phyloP scores from a whole-genome alignment of 192 early-diverging fungal genomes.

The Coemansia sp. region DNA sequence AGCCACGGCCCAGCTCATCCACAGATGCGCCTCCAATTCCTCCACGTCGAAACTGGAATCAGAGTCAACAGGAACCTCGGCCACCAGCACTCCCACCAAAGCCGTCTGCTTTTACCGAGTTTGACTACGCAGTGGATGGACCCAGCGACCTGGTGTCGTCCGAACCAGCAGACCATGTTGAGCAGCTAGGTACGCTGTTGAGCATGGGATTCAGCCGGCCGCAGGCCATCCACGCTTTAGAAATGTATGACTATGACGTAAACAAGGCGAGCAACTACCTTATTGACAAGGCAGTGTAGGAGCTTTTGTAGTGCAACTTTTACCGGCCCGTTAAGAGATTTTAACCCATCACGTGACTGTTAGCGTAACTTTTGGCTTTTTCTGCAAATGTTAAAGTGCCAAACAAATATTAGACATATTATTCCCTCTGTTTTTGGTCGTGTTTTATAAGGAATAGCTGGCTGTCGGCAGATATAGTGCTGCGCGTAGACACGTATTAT shows the following conservation, averaged over 20 bases:
- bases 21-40: slow-evolving; percentile 13
- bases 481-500: no score
- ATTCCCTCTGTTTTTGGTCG: no score
- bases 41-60: slow-evolving; percentile 10
- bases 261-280: slow-evolving; percentile 75
- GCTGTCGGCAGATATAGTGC: no score
- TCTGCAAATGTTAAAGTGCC: no score
- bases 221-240: slow-evolving; percentile 67
- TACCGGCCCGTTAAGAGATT: not conserved
- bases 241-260: slow-evolving; percentile 70
- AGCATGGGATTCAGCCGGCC: slow-evolving; percentile 72
- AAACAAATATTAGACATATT: no score
- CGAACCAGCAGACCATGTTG: slow-evolving; percentile 31
- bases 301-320: not conserved
- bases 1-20: not conserved
- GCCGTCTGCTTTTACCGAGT: slow-evolving; percentile 51
- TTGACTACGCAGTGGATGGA: slow-evolving; percentile 41
- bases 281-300: slow-evolving; percentile 56
- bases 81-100: slow-evolving; percentile 48
- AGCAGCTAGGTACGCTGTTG: slow-evolving; percentile 58
- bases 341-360: not conserved
- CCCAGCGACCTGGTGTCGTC: slow-evolving; percentile 13
- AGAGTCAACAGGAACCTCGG: slow-evolving; percentile 11
- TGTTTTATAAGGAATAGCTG: no score
- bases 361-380: not conserved